Percentiles rank a stretch among this genome's conserved stretches.
Evolutionary conservation across 768 basidiomycete genomes (phyloP).

Genomic region (Auriscalpium vulgare): DNA sequence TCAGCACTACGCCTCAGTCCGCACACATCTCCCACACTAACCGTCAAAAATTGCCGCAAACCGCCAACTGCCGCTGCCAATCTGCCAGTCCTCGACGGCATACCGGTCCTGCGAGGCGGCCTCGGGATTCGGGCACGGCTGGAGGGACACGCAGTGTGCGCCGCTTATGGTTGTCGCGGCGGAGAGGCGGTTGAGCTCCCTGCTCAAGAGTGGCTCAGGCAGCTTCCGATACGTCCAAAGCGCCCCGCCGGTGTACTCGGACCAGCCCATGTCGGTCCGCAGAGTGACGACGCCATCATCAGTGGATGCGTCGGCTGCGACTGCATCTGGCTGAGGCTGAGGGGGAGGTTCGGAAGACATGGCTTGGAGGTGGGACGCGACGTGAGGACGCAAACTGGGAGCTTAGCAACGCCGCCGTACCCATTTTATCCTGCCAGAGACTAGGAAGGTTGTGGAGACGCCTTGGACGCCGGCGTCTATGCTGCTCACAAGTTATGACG

Average conservation of each 20-base stretch:
- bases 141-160: not conserved
- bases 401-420: no score
- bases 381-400: no score
- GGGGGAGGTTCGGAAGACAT: no score
- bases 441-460: no score
- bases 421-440: no score
- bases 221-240: not conserved
- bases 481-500: no score
- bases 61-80: slow-evolving; percentile 20
- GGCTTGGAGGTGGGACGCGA: no score
- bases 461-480: no score
- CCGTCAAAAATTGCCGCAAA: slow-evolving; percentile 39
- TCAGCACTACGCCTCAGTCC: not conserved
- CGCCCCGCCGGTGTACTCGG: not conserved
- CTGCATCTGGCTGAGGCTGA: no score
- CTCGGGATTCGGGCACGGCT: not conserved
- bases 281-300: not conserved
- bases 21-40: slow-evolving; percentile 6
- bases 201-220: not conserved
- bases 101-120: not conserved
- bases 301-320: no score
- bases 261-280: not conserved
- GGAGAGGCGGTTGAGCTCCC: not conserved
- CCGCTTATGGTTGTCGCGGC: not conserved
- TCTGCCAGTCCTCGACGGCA: not conserved